Evolutionary conservation across 768 basidiomycete genomes (phyloP), one percentile per base, ranked within the genome.

Genomic region (Boletus insuetus): DNA sequence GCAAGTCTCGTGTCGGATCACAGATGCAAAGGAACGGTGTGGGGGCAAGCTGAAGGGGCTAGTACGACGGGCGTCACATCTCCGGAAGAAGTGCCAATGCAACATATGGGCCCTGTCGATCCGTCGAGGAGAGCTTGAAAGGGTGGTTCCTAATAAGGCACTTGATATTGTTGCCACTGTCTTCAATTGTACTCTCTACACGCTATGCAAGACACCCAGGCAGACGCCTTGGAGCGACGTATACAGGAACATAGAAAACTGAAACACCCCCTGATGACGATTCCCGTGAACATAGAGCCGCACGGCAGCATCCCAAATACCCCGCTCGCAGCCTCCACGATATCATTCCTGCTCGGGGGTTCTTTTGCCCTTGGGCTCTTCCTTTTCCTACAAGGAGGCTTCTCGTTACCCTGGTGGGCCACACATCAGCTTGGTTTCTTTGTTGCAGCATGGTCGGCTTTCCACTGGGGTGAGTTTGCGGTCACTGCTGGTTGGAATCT

Each of bases 401-500:
- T 80, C 44, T 35, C 62, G 29, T 57, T 59, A 10, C 70, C 68
- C 31, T 85, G 82, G 79, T 89, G 88, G 82, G 71, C 82, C 0
- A 89, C 85, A 26, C 82, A 83, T 53, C 89, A 89, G 64, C 77
- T 97, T 3, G 92, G 89, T 1, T 85, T 91, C 69, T 98, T 94
- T 69, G 58, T 91, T 39, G 84, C 88, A 34, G 79, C 87, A 6
- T 93, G 92, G 90, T 79, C 91, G 0, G 75, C 79, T 35, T 99
- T 99, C 70, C 97, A 99, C 65, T 89, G 93, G 84, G 84, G 82
- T 13, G 97, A 99, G 70, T 98, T 94, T 65, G 89, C 88, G 37
- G 93, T 95, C 5, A 97, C 97, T 8, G 95, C 95, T 1, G 92
- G 92, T 22, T 98, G 92, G 89, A 98, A 98, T 71, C 74, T 87